phyloP scores from a whole-genome alignment of 495 filamentous ascomycete species.

The Penicillium odoratum region DNA sequence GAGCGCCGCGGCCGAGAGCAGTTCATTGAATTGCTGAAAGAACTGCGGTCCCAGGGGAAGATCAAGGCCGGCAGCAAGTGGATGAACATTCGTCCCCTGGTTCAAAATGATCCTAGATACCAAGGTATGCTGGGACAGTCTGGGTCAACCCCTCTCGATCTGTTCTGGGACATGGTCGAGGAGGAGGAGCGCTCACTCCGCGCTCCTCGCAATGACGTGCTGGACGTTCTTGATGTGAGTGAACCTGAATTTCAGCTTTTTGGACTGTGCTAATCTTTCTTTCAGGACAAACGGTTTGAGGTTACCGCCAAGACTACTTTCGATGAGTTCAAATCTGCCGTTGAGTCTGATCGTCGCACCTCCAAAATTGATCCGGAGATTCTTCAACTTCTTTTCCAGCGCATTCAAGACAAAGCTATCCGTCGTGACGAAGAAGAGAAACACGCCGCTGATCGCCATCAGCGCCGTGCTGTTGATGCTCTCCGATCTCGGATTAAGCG shows the following conservation, averaged over 20 bases:
- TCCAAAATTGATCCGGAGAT: conserved; percentile 77
- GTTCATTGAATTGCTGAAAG: conserved; percentile 70
- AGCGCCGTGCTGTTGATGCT: conserved; percentile 80
- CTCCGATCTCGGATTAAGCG: conserved; percentile 88
- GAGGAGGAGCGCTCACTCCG: conserved; percentile 87
- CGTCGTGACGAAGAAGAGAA: conserved; percentile 82
- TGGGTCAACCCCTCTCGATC: conserved; percentile 87
- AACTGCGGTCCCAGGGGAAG: conserved; percentile 72
- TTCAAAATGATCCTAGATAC: conserved; percentile 83
- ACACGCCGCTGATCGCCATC: conserved; percentile 76
- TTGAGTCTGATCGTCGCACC: conserved; percentile 82
- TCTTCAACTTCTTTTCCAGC: conserved; percentile 74
- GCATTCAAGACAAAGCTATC: conserved; percentile 78
- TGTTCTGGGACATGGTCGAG: conserved; percentile 96
- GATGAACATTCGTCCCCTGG: conserved; percentile 74
- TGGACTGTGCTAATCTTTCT: conserved; percentile 9
- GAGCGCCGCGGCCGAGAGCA: conserved; percentile 84
- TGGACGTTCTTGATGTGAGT: conserved; percentile 87
- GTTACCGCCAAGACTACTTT: conserved; percentile 82
- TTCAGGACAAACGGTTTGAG: conserved; percentile 85
- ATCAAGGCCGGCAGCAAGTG: conserved; percentile 91
- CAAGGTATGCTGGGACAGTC: conserved; percentile 79
- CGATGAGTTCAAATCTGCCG: conserved; percentile 76
- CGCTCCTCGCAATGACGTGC: conserved; percentile 75
- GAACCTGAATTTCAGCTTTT: neutral